A percentile compares a stretch with the other conserved stretches of the same genome.
phyloP scores from a whole-genome alignment of 1,139 yeast species.

The Meyerozyma guilliermondii region DNA sequence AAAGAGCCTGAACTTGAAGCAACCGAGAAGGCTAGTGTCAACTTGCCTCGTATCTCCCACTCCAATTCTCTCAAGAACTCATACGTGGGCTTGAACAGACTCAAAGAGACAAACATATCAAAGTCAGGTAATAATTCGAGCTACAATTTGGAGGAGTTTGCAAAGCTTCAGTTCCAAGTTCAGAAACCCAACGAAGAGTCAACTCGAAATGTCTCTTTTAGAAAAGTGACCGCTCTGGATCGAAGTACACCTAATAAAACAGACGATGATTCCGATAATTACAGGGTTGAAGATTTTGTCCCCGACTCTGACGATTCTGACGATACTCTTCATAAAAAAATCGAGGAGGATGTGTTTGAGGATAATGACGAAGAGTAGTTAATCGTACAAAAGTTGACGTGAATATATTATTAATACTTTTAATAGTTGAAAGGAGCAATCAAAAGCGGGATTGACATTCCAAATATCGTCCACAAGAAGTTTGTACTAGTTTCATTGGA shows the following conservation, averaged over 20 bases:
- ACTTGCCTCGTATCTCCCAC: constrained; percentile 31
- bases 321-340: background rate
- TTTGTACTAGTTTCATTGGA: constrained; percentile 9
- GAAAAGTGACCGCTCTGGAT: background rate
- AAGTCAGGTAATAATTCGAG: constrained; percentile 16
- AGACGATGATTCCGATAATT: background rate
- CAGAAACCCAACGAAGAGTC: background rate
- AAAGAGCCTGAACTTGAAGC: constrained; percentile 1
- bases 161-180: constrained; percentile 6
- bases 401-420: background rate
- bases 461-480: constrained; percentile 12
- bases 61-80: constrained; percentile 29
- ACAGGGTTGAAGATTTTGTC: background rate
- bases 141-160: constrained; percentile 15
- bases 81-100: constrained; percentile 35
- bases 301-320: background rate
- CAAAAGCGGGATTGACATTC: constrained; percentile 17
- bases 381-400: background rate
- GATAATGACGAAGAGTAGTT: background rate
- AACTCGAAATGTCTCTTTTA: background rate
- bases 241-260: background rate
- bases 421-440: constrained; percentile 5
- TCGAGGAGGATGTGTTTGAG: background rate
- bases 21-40: constrained; percentile 20
- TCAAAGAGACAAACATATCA: constrained; percentile 26